Evolutionary conservation across 345 rosid genomes (phyloP).

Genomic region (Lagerstroemia speciosa): DNA sequence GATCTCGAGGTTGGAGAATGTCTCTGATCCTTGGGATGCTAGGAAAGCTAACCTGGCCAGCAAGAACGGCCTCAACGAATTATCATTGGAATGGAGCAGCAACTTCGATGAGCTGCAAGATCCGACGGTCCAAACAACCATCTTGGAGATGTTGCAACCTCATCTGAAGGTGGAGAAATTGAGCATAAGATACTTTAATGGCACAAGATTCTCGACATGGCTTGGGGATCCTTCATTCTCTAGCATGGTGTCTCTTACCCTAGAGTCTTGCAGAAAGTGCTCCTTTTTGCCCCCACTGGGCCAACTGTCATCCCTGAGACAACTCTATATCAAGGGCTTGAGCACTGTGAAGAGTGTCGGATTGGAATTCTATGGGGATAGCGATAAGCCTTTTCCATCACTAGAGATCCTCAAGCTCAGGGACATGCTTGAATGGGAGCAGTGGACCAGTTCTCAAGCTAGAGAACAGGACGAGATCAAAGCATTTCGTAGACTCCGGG

Average conservation of each 20-base stretch:
- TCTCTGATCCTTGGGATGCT: slow-evolving; percentile 13
- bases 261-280: slow-evolving; percentile 25
- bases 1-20: slow-evolving; percentile 16
- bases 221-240: slow-evolving; percentile 28
- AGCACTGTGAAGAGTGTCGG: slow-evolving; percentile 23
- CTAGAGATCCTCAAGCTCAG: slow-evolving; percentile 20
- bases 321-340: slow-evolving; percentile 21
- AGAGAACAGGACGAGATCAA: background rate
- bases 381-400: slow-evolving; percentile 26
- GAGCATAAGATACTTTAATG: slow-evolving; percentile 24
- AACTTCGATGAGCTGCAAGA: slow-evolving; percentile 12
- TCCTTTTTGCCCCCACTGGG: slow-evolving; percentile 32
- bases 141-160: slow-evolving; percentile 37
- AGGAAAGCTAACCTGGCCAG: slow-evolving; percentile 11
- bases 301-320: slow-evolving; percentile 29
- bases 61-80: slow-evolving; percentile 23
- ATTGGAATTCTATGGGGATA: slow-evolving; percentile 25
- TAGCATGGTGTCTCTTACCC: slow-evolving; percentile 12
- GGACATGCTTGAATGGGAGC: slow-evolving; percentile 15
- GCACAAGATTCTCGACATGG: slow-evolving; percentile 32
- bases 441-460: slow-evolving; percentile 4
- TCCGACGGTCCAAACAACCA: slow-evolving; percentile 16
- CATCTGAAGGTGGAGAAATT: slow-evolving; percentile 23
- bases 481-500: slow-evolving; percentile 10
- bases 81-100: slow-evolving; percentile 28